Evolutionary conservation across 371 early-diverging fungal species (phyloP).

Genomic region (Synchytrium microbalum): DNA sequence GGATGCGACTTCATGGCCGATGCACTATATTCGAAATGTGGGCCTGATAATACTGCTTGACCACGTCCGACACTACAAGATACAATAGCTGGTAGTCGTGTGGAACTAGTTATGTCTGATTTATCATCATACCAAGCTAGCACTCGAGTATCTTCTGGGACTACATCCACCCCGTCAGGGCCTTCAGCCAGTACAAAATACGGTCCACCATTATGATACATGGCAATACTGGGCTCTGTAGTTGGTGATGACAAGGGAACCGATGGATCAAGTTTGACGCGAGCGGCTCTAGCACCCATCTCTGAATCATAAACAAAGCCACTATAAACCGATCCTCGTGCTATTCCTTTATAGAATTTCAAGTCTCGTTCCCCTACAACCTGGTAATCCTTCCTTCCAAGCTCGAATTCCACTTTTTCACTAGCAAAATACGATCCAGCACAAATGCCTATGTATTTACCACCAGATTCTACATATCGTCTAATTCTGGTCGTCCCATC

Average conservation of each 20-base stretch:
- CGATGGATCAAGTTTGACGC: conserved; percentile 19
- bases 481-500: conserved; percentile 46
- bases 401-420: conserved; percentile 65
- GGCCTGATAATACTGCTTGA: conserved; percentile 26
- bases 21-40: conserved; percentile 29
- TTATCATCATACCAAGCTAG: neutral
- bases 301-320: conserved; percentile 78
- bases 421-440: conserved; percentile 88
- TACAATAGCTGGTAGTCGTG: conserved; percentile 27
- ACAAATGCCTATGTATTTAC: conserved; percentile 85
- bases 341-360: conserved; percentile 61
- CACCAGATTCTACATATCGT: conserved; percentile 67
- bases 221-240: conserved; percentile 2
- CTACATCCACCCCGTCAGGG: neutral
- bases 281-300: conserved; percentile 57
- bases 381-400: conserved; percentile 44
- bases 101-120: neutral
- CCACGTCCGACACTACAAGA: conserved; percentile 28
- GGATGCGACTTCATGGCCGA: neutral
- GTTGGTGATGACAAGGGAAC: neutral
- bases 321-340: conserved; percentile 63
- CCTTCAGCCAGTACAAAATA: conserved; percentile 22
- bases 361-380: conserved; percentile 69
- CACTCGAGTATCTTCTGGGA: neutral
- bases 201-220: conserved; percentile 43